Evolutionary conservation across 371 early-diverging fungal species (phyloP).

Genomic region (Chytridium lagenaria): DNA sequence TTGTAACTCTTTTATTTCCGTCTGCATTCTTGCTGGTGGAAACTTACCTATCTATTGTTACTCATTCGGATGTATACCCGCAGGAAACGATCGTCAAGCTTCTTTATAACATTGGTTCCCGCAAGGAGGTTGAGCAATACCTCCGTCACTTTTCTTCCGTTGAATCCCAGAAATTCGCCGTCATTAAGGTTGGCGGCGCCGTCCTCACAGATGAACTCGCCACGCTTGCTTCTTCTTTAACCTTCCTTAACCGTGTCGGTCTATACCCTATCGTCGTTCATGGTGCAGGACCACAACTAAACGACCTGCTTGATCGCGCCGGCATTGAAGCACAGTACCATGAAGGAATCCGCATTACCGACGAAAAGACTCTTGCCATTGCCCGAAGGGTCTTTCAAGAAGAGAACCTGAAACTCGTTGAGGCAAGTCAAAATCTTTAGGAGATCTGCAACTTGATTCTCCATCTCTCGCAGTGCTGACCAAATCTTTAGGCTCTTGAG

Average conservation of each 20-base stretch:
- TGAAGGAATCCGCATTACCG: slow-evolving; percentile 96
- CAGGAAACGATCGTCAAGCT: slow-evolving; percentile 97
- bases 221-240: slow-evolving; percentile 91
- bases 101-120: slow-evolving; percentile 97
- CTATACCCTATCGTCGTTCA: slow-evolving; percentile 97
- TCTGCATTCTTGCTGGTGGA: too few species aligned
- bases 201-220: slow-evolving; percentile 93
- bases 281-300: slow-evolving; percentile 97
- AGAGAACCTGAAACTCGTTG: slow-evolving; percentile 94
- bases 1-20: too few species aligned
- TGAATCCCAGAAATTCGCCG: slow-evolving; percentile 98
- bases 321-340: slow-evolving; percentile 90
- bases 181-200: slow-evolving; percentile 98
- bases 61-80: too few species aligned
- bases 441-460: too few species aligned
- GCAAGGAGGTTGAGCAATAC: slow-evolving; percentile 97
- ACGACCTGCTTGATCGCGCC: slow-evolving; percentile 83
- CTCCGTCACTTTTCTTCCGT: slow-evolving; percentile 93
- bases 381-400: slow-evolving; percentile 87
- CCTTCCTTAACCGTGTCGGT: slow-evolving; percentile 95
- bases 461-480: too few species aligned
- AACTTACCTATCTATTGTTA: too few species aligned
- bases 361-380: slow-evolving; percentile 86
- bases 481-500: slow-evolving; percentile 73
- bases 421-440: too few species aligned